Evolutionary conservation across 2,329 filamentous ascomycete species (phyloP).

Genomic region (Trichoderma hamatum): DNA sequence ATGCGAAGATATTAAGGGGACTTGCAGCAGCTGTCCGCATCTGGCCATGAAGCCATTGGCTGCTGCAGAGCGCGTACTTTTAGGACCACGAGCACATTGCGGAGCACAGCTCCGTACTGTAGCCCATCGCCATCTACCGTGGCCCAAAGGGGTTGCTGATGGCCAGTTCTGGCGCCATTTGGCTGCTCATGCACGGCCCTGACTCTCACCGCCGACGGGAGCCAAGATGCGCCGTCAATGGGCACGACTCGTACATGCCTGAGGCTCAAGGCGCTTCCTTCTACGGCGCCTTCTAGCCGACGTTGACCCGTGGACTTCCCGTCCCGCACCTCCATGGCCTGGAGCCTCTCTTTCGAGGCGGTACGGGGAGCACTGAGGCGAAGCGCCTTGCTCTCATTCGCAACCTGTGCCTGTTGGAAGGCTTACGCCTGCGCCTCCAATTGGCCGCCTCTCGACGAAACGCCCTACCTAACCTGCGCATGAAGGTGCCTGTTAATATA

Average conservation of each 20-base stretch:
- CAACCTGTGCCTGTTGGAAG: not conserved
- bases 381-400: not conserved
- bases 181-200: not conserved
- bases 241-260: not conserved
- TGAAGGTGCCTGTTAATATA: conserved; percentile 6
- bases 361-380: not conserved
- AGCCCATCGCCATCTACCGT: not conserved
- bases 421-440: not conserved
- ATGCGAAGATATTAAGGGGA: not conserved
- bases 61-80: not conserved
- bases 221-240: not conserved
- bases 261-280: conserved; percentile 1
- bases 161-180: conserved; percentile 1
- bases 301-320: conserved; percentile 15
- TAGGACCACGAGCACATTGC: not conserved
- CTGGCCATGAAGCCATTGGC: not conserved
- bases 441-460: conserved; percentile 15
- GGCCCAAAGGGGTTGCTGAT: conserved; percentile 9
- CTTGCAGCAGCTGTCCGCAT: not conserved
- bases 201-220: conserved; percentile 20
- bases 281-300: not conserved
- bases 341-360: not conserved
- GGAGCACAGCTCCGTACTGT: conserved; percentile 13
- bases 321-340: not conserved
- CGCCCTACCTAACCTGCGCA: not conserved